These are phyloP conservation scores for Coemansia sp. DNA, from an alignment of 192 early-diverging fungal species.

Conservation along the genomic window DNA sequence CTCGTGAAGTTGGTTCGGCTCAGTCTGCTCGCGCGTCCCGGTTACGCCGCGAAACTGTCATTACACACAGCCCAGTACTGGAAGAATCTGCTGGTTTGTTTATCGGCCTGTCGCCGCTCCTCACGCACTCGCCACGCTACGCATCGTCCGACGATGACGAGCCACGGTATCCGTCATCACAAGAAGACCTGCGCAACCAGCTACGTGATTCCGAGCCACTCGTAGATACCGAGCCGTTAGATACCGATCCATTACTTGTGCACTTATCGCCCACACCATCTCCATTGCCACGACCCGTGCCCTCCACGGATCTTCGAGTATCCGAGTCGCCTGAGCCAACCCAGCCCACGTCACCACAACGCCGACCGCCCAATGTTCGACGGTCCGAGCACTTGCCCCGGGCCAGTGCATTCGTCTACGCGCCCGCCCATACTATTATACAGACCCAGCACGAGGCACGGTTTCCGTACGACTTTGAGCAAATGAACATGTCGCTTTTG, in stretches of 20 bases:
- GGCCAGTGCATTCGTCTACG: slow-evolving; percentile 32
- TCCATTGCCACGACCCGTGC: not conserved
- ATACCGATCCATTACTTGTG: not conserved
- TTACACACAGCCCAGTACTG: not conserved
- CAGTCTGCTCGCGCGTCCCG: not conserved
- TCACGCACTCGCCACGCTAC: not conserved
- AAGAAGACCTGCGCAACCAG: slow-evolving; percentile 2
- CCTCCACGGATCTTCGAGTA: slow-evolving; percentile 7
- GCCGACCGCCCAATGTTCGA: slow-evolving; percentile 13
- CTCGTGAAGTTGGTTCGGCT: not conserved
- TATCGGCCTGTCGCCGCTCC: not conserved
- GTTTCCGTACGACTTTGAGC: slow-evolving; percentile 37
- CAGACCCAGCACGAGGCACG: slow-evolving; percentile 5
- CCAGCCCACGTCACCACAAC: slow-evolving; percentile 34
- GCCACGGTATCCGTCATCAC: not conserved
- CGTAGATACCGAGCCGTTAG: not conserved
- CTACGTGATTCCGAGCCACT: not conserved
- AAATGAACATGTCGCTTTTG: slow-evolving; percentile 13
- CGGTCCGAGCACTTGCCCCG: slow-evolving; percentile 17
- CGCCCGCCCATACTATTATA: slow-evolving; percentile 25
- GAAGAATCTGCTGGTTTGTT: not conserved
- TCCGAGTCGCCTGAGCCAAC: slow-evolving; percentile 30
- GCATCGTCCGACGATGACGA: not conserved
- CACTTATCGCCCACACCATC: slow-evolving; percentile 4
- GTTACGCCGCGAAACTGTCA: not conserved